Evolutionary conservation across 2,329 filamentous ascomycete genomes (phyloP).

Genomic region (Diaporthe velutina): DNA sequence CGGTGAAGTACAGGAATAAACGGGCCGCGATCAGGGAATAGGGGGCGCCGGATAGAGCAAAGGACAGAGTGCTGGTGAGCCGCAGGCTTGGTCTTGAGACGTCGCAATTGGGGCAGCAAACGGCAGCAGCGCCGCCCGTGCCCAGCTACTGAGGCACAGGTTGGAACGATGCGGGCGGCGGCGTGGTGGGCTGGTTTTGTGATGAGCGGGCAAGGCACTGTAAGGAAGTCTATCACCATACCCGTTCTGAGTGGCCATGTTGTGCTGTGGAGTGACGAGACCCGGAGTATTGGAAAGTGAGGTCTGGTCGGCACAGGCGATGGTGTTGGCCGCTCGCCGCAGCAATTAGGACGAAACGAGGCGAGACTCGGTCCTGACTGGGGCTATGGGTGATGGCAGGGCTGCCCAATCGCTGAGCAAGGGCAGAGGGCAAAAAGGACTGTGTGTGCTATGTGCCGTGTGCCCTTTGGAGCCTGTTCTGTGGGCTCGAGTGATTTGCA

Average conservation of each 20-base stretch:
- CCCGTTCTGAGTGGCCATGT: conserved; percentile 52
- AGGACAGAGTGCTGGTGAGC: conserved; percentile 8
- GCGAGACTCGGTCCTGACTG: conserved; percentile 30
- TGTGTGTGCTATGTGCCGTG: not conserved
- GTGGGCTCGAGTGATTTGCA: conserved; percentile 21
- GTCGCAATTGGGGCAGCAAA: conserved; percentile 23
- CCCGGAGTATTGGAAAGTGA: conserved; percentile 6
- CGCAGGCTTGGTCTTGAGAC: not conserved
- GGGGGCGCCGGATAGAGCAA: conserved; percentile 15
- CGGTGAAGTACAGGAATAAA: conserved; percentile 3
- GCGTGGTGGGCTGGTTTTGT: not conserved
- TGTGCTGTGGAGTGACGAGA: conserved; percentile 38
- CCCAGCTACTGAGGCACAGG: not conserved
- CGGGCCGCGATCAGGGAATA: conserved; percentile 22
- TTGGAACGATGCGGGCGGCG: conserved; percentile 14
- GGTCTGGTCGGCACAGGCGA: conserved; percentile 14
- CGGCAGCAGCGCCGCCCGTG: not conserved
- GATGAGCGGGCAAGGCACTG: conserved; percentile 29
- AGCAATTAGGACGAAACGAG: conserved; percentile 33
- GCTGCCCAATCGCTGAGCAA: conserved; percentile 20
- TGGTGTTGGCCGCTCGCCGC: conserved; percentile 31
- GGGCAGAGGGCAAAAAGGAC: not conserved
- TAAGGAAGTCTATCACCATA: conserved; percentile 42
- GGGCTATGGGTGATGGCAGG: conserved; percentile 5
- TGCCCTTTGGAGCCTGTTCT: not conserved